These are phyloP conservation scores for Aulographum hederae DNA, from an alignment of 2,329 filamentous ascomycete genomes.

Conservation along the genomic window DNA sequence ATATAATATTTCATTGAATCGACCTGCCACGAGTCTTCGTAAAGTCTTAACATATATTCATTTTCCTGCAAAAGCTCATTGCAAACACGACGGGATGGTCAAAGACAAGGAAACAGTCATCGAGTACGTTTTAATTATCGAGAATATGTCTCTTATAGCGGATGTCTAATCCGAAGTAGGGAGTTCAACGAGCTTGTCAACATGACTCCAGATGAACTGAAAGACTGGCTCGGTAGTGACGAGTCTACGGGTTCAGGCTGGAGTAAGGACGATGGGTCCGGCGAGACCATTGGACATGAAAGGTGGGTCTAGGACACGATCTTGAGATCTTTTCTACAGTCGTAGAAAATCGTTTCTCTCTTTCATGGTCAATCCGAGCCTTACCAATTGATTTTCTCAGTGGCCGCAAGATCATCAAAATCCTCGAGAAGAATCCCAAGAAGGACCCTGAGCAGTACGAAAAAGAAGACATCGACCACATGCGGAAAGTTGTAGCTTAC, in stretches of 20 bases:
- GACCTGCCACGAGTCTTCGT: too few relatives aligned
- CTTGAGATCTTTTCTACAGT: too few relatives aligned
- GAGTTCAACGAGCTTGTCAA: constrained; percentile 52
- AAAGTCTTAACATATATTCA: too few relatives aligned
- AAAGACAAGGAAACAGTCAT: constrained; percentile 33
- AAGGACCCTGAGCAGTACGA: constrained; percentile 39
- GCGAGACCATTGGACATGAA: constrained; percentile 46
- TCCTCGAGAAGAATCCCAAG: constrained; percentile 41
- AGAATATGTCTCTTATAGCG: not conserved
- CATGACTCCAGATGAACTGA: constrained; percentile 42
- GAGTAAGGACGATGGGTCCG: constrained; percentile 36
- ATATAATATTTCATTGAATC: too few relatives aligned
- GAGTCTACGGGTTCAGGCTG: constrained; percentile 41
- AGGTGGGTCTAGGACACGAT: constrained; percentile 16
- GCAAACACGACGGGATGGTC: too few relatives aligned
- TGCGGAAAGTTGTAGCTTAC: constrained; percentile 45
- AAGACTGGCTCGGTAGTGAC: constrained; percentile 41
- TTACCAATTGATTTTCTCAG: constrained; percentile 14
- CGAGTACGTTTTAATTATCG: constrained; percentile 15
- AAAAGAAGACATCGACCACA: constrained; percentile 37
- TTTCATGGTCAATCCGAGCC: not conserved
- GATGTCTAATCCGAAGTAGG: constrained; percentile 13
- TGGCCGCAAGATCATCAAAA: constrained; percentile 44
- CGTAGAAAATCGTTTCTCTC: not conserved
- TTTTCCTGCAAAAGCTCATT: too few relatives aligned